Evolutionary conservation across 164 flowering plant genomes (phyloP).

Genomic region (Akebia trifoliata): DNA sequence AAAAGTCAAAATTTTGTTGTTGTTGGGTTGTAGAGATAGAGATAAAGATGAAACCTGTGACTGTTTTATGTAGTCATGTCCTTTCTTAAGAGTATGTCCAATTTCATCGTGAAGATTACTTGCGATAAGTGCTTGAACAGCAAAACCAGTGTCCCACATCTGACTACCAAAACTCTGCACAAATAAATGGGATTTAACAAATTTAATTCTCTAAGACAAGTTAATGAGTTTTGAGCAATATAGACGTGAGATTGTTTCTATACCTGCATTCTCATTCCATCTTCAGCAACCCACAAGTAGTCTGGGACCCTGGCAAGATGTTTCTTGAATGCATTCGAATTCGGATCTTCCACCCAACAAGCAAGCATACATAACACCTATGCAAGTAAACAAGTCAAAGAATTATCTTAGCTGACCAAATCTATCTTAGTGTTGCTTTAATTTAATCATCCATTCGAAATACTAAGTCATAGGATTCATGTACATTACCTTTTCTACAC

Average conservation of each 20-base stretch:
- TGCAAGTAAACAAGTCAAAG: too few species aligned
- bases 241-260: too few species aligned
- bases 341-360: constrained; percentile 57
- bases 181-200: neutral
- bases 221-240: neutral
- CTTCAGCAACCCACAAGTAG: constrained; percentile 50
- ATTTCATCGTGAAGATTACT: constrained; percentile 29
- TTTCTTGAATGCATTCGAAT: constrained; percentile 34
- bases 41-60: constrained; percentile 25
- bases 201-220: neutral
- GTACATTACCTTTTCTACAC: constrained; percentile 28
- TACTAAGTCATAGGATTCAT: too few species aligned
- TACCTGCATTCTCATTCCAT: constrained; percentile 39
- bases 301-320: constrained; percentile 43
- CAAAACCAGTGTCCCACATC: constrained; percentile 38
- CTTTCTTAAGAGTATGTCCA: constrained; percentile 28
- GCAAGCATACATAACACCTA: constrained; percentile 35
- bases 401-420: neutral
- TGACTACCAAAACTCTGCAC: constrained; percentile 29
- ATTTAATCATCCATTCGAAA: neutral
- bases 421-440: too few species aligned
- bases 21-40: too few species aligned
- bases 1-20: neutral
- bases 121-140: constrained; percentile 37
- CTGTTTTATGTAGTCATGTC: constrained; percentile 32